Evolutionary conservation across 345 rosid genomes (phyloP).

Genomic region (Rhizophora apiculata): DNA sequence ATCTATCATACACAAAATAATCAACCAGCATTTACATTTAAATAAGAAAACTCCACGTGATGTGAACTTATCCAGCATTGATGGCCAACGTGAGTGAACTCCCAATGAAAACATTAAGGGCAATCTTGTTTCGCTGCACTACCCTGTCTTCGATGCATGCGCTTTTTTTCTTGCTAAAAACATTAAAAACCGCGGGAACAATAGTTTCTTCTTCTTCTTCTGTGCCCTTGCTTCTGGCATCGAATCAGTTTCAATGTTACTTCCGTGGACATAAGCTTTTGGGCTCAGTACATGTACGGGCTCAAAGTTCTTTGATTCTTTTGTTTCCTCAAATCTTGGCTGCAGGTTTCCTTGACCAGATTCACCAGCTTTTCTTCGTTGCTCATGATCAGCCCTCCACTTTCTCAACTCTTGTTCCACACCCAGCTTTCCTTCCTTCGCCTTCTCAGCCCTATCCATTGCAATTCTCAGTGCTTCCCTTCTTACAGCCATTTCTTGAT

Average conservation of each 20-base stretch:
- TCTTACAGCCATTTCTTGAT: conserved; percentile 49
- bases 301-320: conserved; percentile 30
- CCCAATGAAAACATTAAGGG: conserved; percentile 10
- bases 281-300: conserved; percentile 26
- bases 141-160: conserved; percentile 39
- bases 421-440: conserved; percentile 78
- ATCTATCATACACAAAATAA: conserved; percentile 32
- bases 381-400: conserved; percentile 85
- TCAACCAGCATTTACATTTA: conserved; percentile 38
- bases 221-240: conserved; percentile 31
- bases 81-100: conserved; percentile 4
- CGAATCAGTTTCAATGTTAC: conserved; percentile 32
- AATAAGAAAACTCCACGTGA: conserved; percentile 36
- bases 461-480: conserved; percentile 58
- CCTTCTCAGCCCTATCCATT: conserved; percentile 73
- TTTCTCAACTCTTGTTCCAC: conserved; percentile 82
- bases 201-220: conserved; percentile 72
- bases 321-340: conserved; percentile 37
- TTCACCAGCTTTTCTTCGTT: conserved; percentile 52
- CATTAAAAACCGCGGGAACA: conserved; percentile 74
- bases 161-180: conserved; percentile 59
- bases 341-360: conserved; percentile 33
- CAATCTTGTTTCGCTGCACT: conserved; percentile 1
- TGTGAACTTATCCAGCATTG: conserved; percentile 8
- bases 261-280: conserved; percentile 24